These are phyloP conservation scores for Malus asiatica DNA, from an alignment of 306 rosid genomes.

Conservation along the genomic window DNA sequence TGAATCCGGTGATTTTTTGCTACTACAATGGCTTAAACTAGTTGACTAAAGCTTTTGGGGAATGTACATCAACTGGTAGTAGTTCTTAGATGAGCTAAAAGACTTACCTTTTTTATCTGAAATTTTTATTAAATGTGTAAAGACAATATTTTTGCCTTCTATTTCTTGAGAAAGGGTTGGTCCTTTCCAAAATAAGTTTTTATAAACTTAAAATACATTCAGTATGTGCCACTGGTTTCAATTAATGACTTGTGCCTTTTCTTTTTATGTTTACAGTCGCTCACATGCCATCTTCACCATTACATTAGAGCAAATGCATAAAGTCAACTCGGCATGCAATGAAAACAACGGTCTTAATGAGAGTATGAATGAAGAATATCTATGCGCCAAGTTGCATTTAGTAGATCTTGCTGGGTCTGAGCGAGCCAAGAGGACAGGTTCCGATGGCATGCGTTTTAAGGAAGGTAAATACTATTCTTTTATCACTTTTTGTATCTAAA, in stretches of 20 bases:
- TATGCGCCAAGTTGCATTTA: slow-evolving; percentile 91
- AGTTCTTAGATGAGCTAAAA: background rate
- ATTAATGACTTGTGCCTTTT: slow-evolving; percentile 17
- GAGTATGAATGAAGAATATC: slow-evolving; percentile 70
- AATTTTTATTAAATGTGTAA: background rate
- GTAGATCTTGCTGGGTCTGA: slow-evolving; percentile 99
- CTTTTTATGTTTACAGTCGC: slow-evolving; percentile 50
- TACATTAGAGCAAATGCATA: slow-evolving; percentile 95
- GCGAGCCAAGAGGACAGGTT: slow-evolving; percentile 98
- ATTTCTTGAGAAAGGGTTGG: background rate
- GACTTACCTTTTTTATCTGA: background rate
- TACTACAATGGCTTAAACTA: too few relatives aligned
- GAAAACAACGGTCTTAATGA: slow-evolving; percentile 39
- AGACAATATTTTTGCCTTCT: background rate
- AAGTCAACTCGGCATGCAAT: slow-evolving; percentile 38
- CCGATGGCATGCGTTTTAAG: slow-evolving; percentile 95
- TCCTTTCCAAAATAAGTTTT: background rate
- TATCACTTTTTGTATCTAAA: background rate
- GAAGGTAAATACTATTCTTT: slow-evolving; percentile 54
- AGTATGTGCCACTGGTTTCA: background rate
- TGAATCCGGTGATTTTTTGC: background rate
- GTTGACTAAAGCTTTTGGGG: background rate
- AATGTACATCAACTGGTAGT: background rate
- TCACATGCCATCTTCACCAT: slow-evolving; percentile 99
- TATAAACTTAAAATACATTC: background rate